A percentile compares a stretch with the other conserved stretches of the same genome.
These are phyloP conservation scores for Casaregolazyma lundiana DNA, from an alignment of 1,139 yeast species.

Conservation along the genomic window DNA sequence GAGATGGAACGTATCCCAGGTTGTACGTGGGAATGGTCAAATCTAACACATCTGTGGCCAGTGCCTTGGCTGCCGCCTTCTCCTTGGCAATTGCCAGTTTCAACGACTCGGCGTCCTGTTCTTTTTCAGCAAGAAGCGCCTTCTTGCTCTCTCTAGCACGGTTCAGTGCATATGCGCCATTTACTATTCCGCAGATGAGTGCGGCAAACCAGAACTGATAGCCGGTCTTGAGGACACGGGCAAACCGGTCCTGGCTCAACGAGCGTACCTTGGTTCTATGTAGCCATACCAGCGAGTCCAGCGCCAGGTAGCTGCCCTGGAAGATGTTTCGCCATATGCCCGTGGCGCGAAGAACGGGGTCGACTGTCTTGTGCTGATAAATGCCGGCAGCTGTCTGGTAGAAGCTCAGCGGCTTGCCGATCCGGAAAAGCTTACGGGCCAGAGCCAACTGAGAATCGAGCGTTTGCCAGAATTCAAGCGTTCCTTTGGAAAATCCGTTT, in stretches of 20 bases:
- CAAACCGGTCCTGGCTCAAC: slow-evolving; percentile 26
- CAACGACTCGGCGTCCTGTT: slow-evolving; percentile 37
- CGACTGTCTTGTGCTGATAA: slow-evolving; percentile 67
- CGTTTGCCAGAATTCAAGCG: slow-evolving; percentile 48
- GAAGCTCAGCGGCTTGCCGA: slow-evolving; percentile 77
- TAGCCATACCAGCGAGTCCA: slow-evolving; percentile 71
- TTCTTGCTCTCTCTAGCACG: slow-evolving; percentile 36
- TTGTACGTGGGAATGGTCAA: slow-evolving; percentile 70
- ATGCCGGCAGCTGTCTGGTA: slow-evolving; percentile 65
- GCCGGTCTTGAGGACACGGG: slow-evolving; percentile 27
- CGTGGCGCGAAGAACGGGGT: slow-evolving; percentile 54
- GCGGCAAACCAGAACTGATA: slow-evolving; percentile 77
- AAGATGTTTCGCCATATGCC: slow-evolving; percentile 66
- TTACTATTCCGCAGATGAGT: slow-evolving; percentile 56
- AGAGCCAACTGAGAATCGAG: slow-evolving; percentile 59
- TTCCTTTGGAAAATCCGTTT: slow-evolving; percentile 51
- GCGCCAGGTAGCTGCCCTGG: slow-evolving; percentile 66
- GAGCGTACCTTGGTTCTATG: slow-evolving; percentile 41
- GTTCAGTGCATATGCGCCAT: slow-evolving; percentile 48
- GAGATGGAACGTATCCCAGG: slow-evolving; percentile 48
- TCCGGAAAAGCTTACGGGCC: slow-evolving; percentile 79
- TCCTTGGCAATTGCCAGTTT: slow-evolving; percentile 37
- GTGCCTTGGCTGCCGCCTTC: slow-evolving; percentile 52
- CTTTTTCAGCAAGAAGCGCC: slow-evolving; percentile 34
- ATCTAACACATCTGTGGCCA: slow-evolving; percentile 78